Evolutionary conservation across 768 basidiomycete species (phyloP).

Genomic region (Auricularia auricula-judae): DNA sequence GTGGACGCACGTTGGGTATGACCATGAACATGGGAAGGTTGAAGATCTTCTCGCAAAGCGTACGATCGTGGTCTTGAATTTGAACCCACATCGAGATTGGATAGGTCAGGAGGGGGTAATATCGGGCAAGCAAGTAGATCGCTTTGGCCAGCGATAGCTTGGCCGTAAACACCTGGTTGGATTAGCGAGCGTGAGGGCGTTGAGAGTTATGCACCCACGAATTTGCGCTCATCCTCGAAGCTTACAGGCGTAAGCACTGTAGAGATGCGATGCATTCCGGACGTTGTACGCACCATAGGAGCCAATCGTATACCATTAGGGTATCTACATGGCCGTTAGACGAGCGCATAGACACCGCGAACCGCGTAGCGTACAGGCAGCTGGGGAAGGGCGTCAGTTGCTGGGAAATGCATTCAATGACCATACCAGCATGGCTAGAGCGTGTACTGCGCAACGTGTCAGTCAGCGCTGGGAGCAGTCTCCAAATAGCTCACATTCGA

Average conservation of each 20-base stretch:
- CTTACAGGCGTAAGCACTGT: neutral
- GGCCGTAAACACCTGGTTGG: neutral
- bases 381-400: neutral
- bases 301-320: neutral
- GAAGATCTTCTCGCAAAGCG: neutral
- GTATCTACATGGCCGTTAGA: neutral
- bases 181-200: neutral
- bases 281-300: neutral
- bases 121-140: neutral
- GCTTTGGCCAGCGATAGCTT: neutral
- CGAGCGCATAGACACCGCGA: too few relatives aligned
- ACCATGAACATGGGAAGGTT: neutral
- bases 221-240: neutral
- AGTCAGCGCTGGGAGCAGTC: neutral
- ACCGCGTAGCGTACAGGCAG: neutral
- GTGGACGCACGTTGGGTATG: neutral
- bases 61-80: neutral
- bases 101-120: neutral
- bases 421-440: neutral
- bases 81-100: neutral
- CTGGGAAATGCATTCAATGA: neutral
- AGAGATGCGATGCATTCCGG: neutral
- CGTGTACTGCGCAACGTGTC: neutral
- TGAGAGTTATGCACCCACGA: neutral
- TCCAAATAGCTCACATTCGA: neutral